These are phyloP conservation scores for Trypanosoma theileri DNA, from an alignment of 208 protist species.

Conservation along the genomic window DNA sequence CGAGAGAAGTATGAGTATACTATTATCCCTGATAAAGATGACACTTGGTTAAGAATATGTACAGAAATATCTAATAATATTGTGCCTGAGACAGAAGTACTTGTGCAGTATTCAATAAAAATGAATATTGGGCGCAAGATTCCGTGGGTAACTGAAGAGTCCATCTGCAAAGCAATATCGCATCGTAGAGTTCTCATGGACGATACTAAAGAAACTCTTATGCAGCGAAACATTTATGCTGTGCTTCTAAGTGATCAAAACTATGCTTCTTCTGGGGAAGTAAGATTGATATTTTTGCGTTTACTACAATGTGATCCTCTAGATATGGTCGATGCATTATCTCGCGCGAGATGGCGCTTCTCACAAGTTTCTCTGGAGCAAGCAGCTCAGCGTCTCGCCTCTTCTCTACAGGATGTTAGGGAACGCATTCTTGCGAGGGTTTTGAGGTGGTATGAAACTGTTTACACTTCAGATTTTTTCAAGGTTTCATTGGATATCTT, in stretches of 20 bases:
- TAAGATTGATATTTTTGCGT: constrained; percentile 8
- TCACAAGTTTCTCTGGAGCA: constrained; percentile 24
- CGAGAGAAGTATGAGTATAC: constrained; percentile 24
- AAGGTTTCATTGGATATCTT: constrained; percentile 49
- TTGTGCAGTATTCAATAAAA: not conserved
- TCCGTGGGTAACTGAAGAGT: constrained; percentile 25
- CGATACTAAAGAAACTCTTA: not conserved
- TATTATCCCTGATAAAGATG: constrained; percentile 10
- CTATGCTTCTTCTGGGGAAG: constrained; percentile 13
- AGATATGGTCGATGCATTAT: not conserved
- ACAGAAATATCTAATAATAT: not conserved
- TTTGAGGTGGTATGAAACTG: constrained; percentile 11
- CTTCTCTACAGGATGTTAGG: constrained; percentile 16
- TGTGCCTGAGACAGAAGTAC: not conserved
- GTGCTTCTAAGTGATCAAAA: constrained; percentile 10
- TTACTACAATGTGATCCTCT: constrained; percentile 9
- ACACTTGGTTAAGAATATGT: constrained; percentile 1
- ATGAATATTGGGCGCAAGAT: constrained; percentile 8
- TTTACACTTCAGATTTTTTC: constrained; percentile 37
- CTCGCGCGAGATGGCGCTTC: constrained; percentile 9
- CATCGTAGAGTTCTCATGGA: not conserved
- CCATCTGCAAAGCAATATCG: constrained; percentile 7
- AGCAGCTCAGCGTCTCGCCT: constrained; percentile 18
- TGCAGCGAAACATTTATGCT: constrained; percentile 15
- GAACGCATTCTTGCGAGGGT: constrained; percentile 19